Percentiles rank a stretch among this genome's conserved stretches.
phyloP scores from a whole-genome alignment of 768 basidiomycete genomes.

The Stropharia rugosoannulata region DNA sequence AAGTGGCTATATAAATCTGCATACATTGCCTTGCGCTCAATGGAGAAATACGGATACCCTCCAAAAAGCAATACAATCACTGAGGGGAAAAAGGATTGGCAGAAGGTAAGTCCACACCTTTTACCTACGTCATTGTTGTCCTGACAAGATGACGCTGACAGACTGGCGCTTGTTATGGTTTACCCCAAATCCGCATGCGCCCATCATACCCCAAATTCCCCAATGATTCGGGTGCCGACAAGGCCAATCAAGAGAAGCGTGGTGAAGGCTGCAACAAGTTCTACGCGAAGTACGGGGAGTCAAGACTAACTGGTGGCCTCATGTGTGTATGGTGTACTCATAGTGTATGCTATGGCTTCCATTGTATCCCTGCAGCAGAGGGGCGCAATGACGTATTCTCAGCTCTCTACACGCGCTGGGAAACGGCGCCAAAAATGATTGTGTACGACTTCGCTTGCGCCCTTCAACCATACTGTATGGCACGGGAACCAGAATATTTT shows the following conservation, averaged over 20 bases:
- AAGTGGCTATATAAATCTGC: slow-evolving; percentile 4
- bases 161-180: slow-evolving; percentile 10
- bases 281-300: slow-evolving; percentile 11
- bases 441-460: no score
- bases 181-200: slow-evolving; percentile 2
- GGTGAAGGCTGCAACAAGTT: slow-evolving; percentile 9
- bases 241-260: slow-evolving; percentile 2
- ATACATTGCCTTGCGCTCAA: neutral
- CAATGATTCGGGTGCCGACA: slow-evolving; percentile 5
- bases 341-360: slow-evolving; percentile 12
- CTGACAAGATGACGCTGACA: neutral
- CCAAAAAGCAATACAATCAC: neutral
- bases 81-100: neutral
- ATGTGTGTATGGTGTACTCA: slow-evolving; percentile 7
- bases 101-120: neutral
- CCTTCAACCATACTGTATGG: slow-evolving; percentile 27
- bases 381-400: slow-evolving; percentile 26
- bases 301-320: no score
- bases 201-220: slow-evolving; percentile 2
- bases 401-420: slow-evolving; percentile 33
- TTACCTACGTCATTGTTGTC: neutral
- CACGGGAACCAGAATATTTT: no score
- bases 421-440: no score
- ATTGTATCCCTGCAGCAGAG: slow-evolving; percentile 11
- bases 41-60: neutral